Conservation (phyloP, 2,329 filamentous ascomycete species). For the Emmonsiellopsis sp. region DNA sequence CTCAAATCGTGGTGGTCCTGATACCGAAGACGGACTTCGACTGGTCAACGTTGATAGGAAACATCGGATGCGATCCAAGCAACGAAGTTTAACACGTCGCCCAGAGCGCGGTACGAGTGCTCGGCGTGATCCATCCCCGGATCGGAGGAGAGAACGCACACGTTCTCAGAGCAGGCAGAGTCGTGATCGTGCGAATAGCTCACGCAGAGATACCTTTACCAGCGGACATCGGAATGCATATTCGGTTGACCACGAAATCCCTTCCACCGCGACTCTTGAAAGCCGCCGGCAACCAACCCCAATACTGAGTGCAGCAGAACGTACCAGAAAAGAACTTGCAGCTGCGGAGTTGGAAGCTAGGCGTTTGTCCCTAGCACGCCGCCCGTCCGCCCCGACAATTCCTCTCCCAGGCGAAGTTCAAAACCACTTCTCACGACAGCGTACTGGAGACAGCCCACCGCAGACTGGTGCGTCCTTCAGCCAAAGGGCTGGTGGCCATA, state of each 20-base stretch:
- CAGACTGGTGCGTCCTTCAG: conserved; percentile 24
- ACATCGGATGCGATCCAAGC: conserved; percentile 37
- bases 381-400: conserved; percentile 71
- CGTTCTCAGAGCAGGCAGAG: conserved; percentile 29
- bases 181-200: conserved; percentile 15
- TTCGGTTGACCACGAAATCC: background rate
- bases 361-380: conserved; percentile 70
- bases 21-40: conserved; percentile 52
- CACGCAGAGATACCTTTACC: background rate
- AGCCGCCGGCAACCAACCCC: conserved; percentile 14
- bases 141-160: conserved; percentile 28
- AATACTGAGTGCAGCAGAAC: conserved; percentile 45
- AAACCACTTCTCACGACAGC: conserved; percentile 31
- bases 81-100: conserved; percentile 44
- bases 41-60: conserved; percentile 37
- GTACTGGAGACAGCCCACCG: conserved; percentile 38
- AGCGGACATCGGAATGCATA: background rate
- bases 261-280: conserved; percentile 2
- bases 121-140: conserved; percentile 39
- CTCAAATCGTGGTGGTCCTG: conserved; percentile 45
- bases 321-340: conserved; percentile 63
- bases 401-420: conserved; percentile 57
- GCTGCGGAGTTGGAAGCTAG: conserved; percentile 84
- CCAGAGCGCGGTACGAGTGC: conserved; percentile 36
- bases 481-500: conserved; percentile 24